Percentiles rank a stretch among this genome's conserved stretches.
These are phyloP conservation scores for Raphanus hybrid DNA, from an alignment of 441 rosid genomes.

Conservation along the genomic window DNA sequence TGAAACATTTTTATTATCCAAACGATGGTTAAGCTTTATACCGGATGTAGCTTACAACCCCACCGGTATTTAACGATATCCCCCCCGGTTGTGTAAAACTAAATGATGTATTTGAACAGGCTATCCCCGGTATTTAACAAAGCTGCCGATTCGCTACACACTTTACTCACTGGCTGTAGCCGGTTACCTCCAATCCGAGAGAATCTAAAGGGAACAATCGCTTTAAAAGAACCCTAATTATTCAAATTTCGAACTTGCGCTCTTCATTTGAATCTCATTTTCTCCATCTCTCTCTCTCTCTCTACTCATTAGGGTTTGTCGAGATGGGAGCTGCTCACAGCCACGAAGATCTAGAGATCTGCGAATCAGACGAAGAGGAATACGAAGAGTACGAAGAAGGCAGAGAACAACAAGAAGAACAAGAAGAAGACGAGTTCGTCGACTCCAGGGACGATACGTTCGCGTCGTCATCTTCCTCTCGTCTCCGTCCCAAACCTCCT, in stretches of 20 bases:
- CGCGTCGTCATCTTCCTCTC: constrained; percentile 47
- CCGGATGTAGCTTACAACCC: no score
- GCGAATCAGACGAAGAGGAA: no score
- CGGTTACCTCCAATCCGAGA: constrained; percentile 23
- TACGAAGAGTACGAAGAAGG: constrained; percentile 41
- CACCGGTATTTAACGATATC: no score
- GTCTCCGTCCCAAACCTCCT: constrained; percentile 45
- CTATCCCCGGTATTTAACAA: constrained; percentile 25
- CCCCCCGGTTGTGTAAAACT: no score
- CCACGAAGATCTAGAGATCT: no score
- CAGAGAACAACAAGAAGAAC: constrained; percentile 8
- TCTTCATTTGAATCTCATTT: constrained; percentile 29
- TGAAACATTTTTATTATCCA: no score
- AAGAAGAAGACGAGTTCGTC: constrained; percentile 43
- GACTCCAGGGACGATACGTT: constrained; percentile 65
- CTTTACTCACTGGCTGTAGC: constrained; percentile 30
- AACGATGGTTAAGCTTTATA: no score
- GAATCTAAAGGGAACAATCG: background rate
- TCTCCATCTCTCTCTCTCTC: background rate
- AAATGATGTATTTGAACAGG: background rate
- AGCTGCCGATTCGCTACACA: background rate
- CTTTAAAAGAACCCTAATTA: constrained; percentile 43
- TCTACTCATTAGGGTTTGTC: background rate
- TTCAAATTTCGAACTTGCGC: constrained; percentile 65
- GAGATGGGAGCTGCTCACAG: no score